Evolutionary conservation across 2,329 filamentous ascomycete species (phyloP), one percentile per base, ranked within the genome.

Genomic region (Fusarium penzigii): DNA sequence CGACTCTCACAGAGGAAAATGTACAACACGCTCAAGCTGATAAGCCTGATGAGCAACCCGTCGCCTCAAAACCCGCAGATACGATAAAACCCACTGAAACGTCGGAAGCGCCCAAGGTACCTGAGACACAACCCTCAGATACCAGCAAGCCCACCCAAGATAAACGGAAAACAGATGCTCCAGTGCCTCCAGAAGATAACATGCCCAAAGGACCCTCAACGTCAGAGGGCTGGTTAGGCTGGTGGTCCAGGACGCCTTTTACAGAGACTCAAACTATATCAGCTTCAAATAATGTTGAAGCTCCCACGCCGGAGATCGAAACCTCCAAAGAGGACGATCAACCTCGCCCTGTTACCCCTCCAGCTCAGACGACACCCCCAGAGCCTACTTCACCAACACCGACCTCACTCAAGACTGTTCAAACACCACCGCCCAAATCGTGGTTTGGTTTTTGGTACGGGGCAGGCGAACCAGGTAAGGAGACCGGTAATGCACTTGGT

Each of bases 151-250:
- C 53, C 53, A 43, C 10, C 36, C n/a, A 34, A n/a, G 48, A 51
- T 32, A 25, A 42, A 16, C 32, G 38, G 36, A 44, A 55, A 48
- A 11, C 44, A 38, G 39, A 45, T 42, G 16, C 45, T 8, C 46
- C 55, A 29, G 25, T 41, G 7, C 40, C 48, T 17, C 17, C 42
- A 29, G 17, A 39, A 13, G 7, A 42, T 8, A 32, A 53, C 42
- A 48, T 57, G 36, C 42, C 49, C 12, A 42, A 52, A 32, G 52
- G 54, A 17, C 66, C 66, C 6, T 52, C 61, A 17, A 60, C 72
- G 17, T 71, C 78, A 7, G 75, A 78, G 25, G 74, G 79, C 17
- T 85, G 82, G 83, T 67, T 84, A 14, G 76, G 79, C 32, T 85
- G 83, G 82, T 70, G 81, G 63, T 65, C 63, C 14, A 69, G 55